Percentiles rank a stretch among this genome's conserved stretches.
phyloP scores from a whole-genome alignment of 2,329 filamentous ascomycete species.

The Diaporthe humulicola region DNA sequence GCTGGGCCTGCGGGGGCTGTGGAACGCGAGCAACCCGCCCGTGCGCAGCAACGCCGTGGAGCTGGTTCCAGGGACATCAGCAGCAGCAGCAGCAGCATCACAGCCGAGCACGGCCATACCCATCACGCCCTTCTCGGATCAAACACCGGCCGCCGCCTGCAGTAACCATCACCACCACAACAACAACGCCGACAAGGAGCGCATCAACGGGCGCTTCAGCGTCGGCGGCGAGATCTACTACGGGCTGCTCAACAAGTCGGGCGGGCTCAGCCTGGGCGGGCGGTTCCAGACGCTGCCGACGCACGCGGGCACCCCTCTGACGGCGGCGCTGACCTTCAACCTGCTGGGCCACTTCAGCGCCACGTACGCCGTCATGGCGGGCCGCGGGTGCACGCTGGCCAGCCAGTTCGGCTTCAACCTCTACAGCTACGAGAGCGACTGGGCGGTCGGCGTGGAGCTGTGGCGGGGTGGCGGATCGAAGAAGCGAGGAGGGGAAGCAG shows the following conservation, averaged over 20 bases:
- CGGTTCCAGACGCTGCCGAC: constrained; percentile 89
- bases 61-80: not conserved
- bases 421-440: constrained; percentile 96
- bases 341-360: constrained; percentile 94
- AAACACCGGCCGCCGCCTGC: not conserved
- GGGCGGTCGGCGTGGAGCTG: constrained; percentile 91
- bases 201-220: constrained; percentile 85
- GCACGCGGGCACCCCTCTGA: constrained; percentile 89
- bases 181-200: constrained; percentile 61
- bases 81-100: constrained; percentile 42
- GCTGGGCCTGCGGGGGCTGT: constrained; percentile 87
- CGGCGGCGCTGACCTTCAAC: constrained; percentile 92
- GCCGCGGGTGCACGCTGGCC: constrained; percentile 81
- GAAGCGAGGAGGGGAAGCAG: constrained; percentile 44
- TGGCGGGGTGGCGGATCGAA: constrained; percentile 73
- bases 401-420: constrained; percentile 97
- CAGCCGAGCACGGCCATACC: constrained; percentile 26
- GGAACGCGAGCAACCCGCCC: constrained; percentile 68
- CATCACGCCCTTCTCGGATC: not conserved
- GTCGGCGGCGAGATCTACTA: constrained; percentile 96
- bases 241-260: constrained; percentile 92
- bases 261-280: constrained; percentile 88
- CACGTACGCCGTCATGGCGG: constrained; percentile 90
- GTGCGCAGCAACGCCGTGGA: constrained; percentile 42
- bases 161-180: not conserved